Evolutionary conservation across 805 yeast species (phyloP), one percentile per base, ranked within the genome.

Genomic region (Priceomyces medius): DNA sequence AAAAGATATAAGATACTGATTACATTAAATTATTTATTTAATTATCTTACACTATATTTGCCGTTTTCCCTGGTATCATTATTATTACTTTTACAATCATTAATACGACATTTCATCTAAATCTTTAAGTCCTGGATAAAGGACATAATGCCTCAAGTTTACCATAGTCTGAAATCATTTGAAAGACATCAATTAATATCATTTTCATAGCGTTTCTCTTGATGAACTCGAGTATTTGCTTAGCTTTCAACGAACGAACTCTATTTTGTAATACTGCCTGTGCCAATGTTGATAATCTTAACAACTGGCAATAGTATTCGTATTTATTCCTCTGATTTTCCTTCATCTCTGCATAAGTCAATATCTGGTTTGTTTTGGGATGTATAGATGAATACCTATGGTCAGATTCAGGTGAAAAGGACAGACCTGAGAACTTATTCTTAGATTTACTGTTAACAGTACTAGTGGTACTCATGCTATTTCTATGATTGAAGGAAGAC

Each of bases 171-270:
- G 60, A 41, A 24, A 66, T 48, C 73, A 69, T 66, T 20, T 58
- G 63, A 21, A 58, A 53, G 3, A 61, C 46, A 48, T 70, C 75
- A 16, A 68, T 55, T 20, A 67, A 55, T 16, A 70, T 58, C 41
- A 70, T 63, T 46, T 60, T 63, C 46, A 69, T 56, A 7, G 68
- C 53, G 40, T 47, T 50, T 43, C 58, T 53, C 40, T 65, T 62
- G 37, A 70, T 51, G 41, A 69, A 70, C 27, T 66, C 71, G 47
- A 69, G 47, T 29, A 67, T 55, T 44, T 55, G 56, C 21, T 53
- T 43, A 29, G 61, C 41, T 37, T 56, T 57, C 3, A 44, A 38
- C 20, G 43, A 26, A 31, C 38, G 28, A 19, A 37, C 19, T 39
- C 45, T 12, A 48, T 42, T 31, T 43, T 43, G 20, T 21, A 29